phyloP scores from a whole-genome alignment of 257 asterid species.

The Ehretia macrophylla region DNA sequence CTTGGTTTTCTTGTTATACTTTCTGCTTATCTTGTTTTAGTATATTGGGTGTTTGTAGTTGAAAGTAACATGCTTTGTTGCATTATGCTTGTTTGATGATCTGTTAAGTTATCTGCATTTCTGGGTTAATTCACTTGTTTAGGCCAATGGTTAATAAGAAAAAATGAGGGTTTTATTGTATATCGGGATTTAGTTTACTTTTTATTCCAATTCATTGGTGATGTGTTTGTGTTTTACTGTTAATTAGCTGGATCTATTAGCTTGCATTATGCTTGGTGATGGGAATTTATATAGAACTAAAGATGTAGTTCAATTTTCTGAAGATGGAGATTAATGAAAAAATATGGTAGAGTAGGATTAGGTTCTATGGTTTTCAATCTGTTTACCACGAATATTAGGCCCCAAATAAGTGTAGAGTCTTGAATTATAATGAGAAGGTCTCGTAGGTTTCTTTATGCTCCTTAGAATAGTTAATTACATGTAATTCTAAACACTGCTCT shows the following conservation, averaged over 20 bases:
- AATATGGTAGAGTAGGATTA: no score
- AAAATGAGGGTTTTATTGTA: neutral
- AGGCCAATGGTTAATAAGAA: neutral
- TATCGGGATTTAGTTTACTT: neutral
- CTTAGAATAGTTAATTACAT: no score
- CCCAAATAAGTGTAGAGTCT: no score
- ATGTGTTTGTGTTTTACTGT: no score
- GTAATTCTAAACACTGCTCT: no score
- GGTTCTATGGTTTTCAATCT: no score
- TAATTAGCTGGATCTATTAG: neutral
- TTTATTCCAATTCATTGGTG: neutral
- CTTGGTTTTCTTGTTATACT: neutral
- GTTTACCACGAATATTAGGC: no score
- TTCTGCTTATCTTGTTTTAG: neutral
- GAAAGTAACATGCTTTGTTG: neutral
- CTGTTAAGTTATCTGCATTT: neutral
- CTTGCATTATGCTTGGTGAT: no score
- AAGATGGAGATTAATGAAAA: no score
- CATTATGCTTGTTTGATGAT: neutral
- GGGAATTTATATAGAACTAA: no score
- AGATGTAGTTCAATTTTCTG: no score
- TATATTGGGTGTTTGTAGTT: neutral
- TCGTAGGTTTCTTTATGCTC: no score
- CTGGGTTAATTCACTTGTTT: conserved; percentile 1
- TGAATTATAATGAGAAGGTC: neutral